These are phyloP conservation scores for Podaxis carcinomalis DNA, from an alignment of 768 basidiomycete species.

Conservation along the genomic window DNA sequence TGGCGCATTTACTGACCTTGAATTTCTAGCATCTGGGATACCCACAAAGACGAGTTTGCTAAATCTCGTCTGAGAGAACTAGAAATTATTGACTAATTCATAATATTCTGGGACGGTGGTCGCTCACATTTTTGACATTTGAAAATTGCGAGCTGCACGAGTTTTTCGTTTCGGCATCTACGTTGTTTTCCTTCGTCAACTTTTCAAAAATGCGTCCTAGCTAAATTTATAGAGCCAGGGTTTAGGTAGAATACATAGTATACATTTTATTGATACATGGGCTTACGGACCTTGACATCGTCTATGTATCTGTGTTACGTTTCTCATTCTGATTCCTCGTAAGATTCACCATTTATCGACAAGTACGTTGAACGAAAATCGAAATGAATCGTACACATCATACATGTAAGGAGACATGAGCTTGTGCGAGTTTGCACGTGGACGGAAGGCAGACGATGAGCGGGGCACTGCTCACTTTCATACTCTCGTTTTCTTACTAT, in stretches of 20 bases:
- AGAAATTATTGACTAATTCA: conserved; percentile 63
- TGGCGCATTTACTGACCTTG: not conserved
- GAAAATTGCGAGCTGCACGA: not conserved
- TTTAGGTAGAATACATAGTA: not conserved
- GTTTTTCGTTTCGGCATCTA: not conserved
- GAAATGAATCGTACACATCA: too few relatives aligned
- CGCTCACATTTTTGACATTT: not conserved
- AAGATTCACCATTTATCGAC: too few relatives aligned
- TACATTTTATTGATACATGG: not conserved
- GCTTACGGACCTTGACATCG: not conserved
- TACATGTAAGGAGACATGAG: too few relatives aligned
- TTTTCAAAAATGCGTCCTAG: not conserved
- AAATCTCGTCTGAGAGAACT: conserved; percentile 74
- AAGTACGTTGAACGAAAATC: too few relatives aligned
- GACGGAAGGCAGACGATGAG: too few relatives aligned
- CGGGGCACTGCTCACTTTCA: too few relatives aligned
- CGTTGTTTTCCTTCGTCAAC: not conserved
- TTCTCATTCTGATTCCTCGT: too few relatives aligned
- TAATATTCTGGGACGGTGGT: not conserved
- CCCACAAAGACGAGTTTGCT: conserved; percentile 93
- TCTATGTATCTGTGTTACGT: too few relatives aligned
- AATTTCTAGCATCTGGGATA: conserved; percentile 75
- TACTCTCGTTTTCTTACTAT: too few relatives aligned
- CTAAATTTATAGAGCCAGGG: not conserved
- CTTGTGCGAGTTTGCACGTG: too few relatives aligned